Conservation (phyloP, 2,329 filamentous ascomycete genomes). For the Trichoderma guizhouense region DNA sequence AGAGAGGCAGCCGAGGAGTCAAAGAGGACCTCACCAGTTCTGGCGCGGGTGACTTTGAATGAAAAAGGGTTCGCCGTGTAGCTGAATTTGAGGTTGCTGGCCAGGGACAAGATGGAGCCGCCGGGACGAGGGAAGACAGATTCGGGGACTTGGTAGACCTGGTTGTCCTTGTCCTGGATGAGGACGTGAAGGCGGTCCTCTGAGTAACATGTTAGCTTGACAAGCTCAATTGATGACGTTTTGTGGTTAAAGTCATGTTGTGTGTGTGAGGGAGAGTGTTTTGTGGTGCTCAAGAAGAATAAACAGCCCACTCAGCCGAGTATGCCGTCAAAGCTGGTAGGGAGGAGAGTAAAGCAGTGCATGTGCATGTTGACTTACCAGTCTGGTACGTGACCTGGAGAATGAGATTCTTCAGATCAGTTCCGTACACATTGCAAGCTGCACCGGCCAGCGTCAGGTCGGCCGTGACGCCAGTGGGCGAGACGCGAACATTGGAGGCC, state of each 20-base stretch:
- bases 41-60: constrained; percentile 53
- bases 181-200: constrained; percentile 69
- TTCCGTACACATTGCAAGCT: constrained; percentile 75
- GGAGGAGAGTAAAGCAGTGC: too few relatives aligned
- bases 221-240: not conserved
- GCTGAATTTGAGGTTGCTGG: constrained; percentile 47
- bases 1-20: constrained; percentile 65
- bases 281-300: not conserved
- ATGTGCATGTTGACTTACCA: constrained; percentile 19
- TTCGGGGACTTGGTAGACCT: constrained; percentile 72
- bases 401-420: constrained; percentile 64
- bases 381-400: constrained; percentile 54
- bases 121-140: constrained; percentile 58
- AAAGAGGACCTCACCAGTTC: constrained; percentile 55
- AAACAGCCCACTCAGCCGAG: not conserved
- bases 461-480: constrained; percentile 59
- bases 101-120: constrained; percentile 21
- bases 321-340: not conserved
- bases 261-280: not conserved
- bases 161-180: constrained; percentile 66
- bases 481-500: constrained; percentile 57
- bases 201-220: constrained; percentile 27
- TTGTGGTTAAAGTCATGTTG: not conserved
- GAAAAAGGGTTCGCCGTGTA: constrained; percentile 56
- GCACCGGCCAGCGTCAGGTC: constrained; percentile 65